Evolutionary conservation across 345 rosid genomes (phyloP), one percentile per base, ranked within the genome.

Genomic region (Hibiscus trionum): DNA sequence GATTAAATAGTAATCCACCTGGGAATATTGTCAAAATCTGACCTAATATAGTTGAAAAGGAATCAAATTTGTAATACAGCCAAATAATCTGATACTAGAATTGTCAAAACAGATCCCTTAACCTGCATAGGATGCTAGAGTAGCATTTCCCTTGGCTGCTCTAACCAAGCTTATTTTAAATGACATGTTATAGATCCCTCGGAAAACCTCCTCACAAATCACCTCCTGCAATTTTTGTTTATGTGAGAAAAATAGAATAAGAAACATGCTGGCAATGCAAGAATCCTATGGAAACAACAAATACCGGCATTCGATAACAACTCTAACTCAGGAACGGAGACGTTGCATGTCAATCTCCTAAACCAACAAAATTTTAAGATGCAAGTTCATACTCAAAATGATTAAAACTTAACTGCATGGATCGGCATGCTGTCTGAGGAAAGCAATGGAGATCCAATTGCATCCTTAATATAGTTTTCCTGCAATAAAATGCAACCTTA

Each of bases 391-490:
- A 26, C 60, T 67, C 58, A 63, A 35, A 69, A 44, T 47, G 50
- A 72, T 24, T 21, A 71, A 70, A 84, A 96, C 89, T 79, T 90
- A 31, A 93, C 98, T 5, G 90, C 86, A 66, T 89, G 87, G 19
- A 80, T 69, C 49, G 95, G 90, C 96, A 91, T 87, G 72, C 78
- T 35, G 12, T 87, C 73, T 16, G 78, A 85, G 35, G 82, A 74
- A 77, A 96, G 95, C 74, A 96, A 79, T 17, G 96, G 89, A 60
- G 97, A 93, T 63, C 98, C 99, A 77, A 96, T 86, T 56, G 97
- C 87, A 15, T 91, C 97, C 70, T 74, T 86, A 26, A 96, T 85
- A 86, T 87, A 89, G 73, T 73, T 73, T 80, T 87, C 96, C 99
- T 95, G 80, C 72, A 64, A 73, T 26, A 66, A 66, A 70, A 52